Conservation (phyloP, 371 early-diverging fungal species). For the Mycotypha africana region DNA sequence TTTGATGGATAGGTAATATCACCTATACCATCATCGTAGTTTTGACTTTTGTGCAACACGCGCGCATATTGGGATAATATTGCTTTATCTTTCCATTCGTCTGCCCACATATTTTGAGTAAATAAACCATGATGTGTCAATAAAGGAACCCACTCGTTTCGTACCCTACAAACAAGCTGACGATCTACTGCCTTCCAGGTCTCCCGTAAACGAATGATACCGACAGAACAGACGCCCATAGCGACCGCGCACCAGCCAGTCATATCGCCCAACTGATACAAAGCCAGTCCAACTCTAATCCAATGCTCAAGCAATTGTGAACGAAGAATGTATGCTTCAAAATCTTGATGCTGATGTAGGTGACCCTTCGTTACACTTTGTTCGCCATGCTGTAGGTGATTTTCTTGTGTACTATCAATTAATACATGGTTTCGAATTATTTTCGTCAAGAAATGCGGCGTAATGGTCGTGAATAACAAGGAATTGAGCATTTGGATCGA, state of each 20-base stretch:
- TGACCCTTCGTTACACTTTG: no score
- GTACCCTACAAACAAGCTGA: slow-evolving; percentile 41
- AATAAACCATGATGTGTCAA: slow-evolving; percentile 50
- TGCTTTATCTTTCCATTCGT: slow-evolving; percentile 13
- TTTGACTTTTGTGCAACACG: neutral
- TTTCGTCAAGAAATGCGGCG: slow-evolving; percentile 71
- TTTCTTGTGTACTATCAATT: slow-evolving; percentile 58
- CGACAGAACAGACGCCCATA: slow-evolving; percentile 67
- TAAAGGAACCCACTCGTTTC: slow-evolving; percentile 52
- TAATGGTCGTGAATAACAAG: slow-evolving; percentile 45
- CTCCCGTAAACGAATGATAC: slow-evolving; percentile 66
- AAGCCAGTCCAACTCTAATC: slow-evolving; percentile 60
- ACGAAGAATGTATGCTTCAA: slow-evolving; percentile 23
- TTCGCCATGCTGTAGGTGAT: no score
- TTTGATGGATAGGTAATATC: neutral
- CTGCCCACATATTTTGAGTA: slow-evolving; percentile 26
- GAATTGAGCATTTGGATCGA: slow-evolving; percentile 36
- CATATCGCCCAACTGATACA: slow-evolving; percentile 61
- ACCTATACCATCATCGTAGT: neutral
- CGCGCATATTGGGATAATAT: slow-evolving; percentile 1
- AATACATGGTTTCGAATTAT: slow-evolving; percentile 68
- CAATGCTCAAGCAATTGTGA: slow-evolving; percentile 67
- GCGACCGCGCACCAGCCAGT: slow-evolving; percentile 74
- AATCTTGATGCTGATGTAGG: no score
- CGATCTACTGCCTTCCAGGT: slow-evolving; percentile 68